Percentiles rank a stretch among this genome's conserved stretches.
Evolutionary conservation across 805 yeast species (phyloP).

Genomic region (Kodamaea neixiangensis): DNA sequence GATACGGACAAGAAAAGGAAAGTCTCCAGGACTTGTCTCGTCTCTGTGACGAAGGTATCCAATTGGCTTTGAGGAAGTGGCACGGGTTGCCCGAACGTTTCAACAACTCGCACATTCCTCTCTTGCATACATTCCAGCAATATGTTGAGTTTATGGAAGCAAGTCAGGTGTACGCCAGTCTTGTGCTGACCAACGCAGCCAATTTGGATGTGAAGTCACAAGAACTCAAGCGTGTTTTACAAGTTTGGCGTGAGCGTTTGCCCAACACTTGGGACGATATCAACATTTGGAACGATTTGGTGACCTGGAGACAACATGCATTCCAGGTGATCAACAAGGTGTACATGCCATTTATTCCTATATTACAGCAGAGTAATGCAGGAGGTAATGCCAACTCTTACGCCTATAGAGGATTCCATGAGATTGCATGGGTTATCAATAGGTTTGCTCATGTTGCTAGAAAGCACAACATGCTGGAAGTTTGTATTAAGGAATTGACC

Average conservation of each 20-base stretch:
- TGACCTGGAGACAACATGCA: slow-evolving; percentile 98
- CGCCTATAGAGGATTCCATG: slow-evolving; percentile 97
- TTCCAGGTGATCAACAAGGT: slow-evolving; percentile 94
- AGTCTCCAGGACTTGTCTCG: slow-evolving; percentile 81
- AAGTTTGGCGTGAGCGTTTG: slow-evolving; percentile 96
- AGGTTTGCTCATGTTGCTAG: slow-evolving; percentile 98
- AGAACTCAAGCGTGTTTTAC: slow-evolving; percentile 90
- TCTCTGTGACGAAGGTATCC: slow-evolving; percentile 94
- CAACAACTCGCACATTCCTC: slow-evolving; percentile 82
- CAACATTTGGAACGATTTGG: slow-evolving; percentile 95
- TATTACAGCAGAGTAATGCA: slow-evolving; percentile 66
- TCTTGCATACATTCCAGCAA: slow-evolving; percentile 94
- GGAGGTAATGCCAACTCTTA: slow-evolving; percentile 82
- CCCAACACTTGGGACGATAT: slow-evolving; percentile 98
- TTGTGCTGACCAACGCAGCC: slow-evolving; percentile 87
- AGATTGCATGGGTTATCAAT: slow-evolving; percentile 98
- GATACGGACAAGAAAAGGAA: slow-evolving; percentile 88
- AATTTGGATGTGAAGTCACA: slow-evolving; percentile 91
- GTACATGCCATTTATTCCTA: slow-evolving; percentile 88
- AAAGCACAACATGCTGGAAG: slow-evolving; percentile 95
- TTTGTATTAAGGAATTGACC: slow-evolving; percentile 88
- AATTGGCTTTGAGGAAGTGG: slow-evolving; percentile 90
- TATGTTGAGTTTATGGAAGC: slow-evolving; percentile 98
- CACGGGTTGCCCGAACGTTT: slow-evolving; percentile 77
- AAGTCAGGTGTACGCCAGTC: slow-evolving; percentile 84